Base-by-base conservation (phyloP, 306 rosid genomes). In the Citrullus colocynthis region DNA sequence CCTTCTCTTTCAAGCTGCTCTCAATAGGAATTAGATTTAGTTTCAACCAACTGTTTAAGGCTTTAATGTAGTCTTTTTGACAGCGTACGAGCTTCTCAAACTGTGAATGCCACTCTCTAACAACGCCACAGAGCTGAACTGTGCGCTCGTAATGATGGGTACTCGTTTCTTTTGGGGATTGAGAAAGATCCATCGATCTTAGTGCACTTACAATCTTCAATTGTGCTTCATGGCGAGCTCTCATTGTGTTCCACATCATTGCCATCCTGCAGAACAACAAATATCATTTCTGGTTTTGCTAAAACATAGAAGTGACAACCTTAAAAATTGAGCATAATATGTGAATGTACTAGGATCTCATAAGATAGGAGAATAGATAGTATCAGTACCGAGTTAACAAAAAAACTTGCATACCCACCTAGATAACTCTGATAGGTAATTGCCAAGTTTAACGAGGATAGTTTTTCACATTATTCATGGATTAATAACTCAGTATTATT, bases 1-100 rank as follows among this genome's bases (percentile, higher is more conserved):
- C 97, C 80, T 88, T 96, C 86, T 96, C 99, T 88, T 78, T 96
- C 81, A 92, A 80, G 82, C 77, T 91, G 87, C 93, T 96, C 81
- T 96, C 99, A 63, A 91, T 88, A 39, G 99, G 99, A 81, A 89
- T 79, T 73, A 96, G 90, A 82, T 91, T 96, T 75, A 85, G 86
- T 74, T 88, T 92, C 82, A 96, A 81, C 99, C 99, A 96, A 57
- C 41, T 74, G 84, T 75, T 89, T 37, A 96, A 82, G 44, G 92
- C 82, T 82, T 84, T 89, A 41, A 88, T 78, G 84, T 92, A 92
- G n/a, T 75, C 89, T 85, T 89, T 96, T 69, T 92, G 97, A 81
- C 88, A 82, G 76, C 36, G 77, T 59, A 91, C 88, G 67, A 96
- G 88, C 85, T 78, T 83, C 76, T 80, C 88, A 80, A 89, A 89